phyloP scores from a whole-genome alignment of 2,329 filamentous ascomycete genomes.

The Alternaria conjuncta region DNA sequence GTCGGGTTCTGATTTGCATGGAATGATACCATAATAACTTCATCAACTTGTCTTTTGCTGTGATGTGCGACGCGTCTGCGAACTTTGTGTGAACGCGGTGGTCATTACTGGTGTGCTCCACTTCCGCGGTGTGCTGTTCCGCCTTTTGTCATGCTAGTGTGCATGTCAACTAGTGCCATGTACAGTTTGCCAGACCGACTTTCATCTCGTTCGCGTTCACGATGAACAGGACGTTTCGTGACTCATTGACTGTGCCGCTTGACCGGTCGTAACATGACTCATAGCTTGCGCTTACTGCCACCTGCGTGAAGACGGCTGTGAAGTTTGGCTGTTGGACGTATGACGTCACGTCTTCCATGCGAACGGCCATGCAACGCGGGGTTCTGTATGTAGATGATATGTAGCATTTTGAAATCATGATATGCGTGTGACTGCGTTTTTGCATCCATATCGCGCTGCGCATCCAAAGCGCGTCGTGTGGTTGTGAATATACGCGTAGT shows the following conservation, averaged over 20 bases:
- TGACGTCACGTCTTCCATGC: not conserved
- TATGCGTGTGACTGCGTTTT: fast-evolving
- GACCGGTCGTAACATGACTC: not conserved
- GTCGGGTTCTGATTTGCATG: slow-evolving; percentile 34
- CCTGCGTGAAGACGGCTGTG: not conserved
- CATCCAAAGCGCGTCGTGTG: not conserved
- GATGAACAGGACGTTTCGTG: not conserved
- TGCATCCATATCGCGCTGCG: too few species aligned
- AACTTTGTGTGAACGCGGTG: not conserved
- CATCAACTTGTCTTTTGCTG: not conserved
- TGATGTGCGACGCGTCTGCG: slow-evolving; percentile 11
- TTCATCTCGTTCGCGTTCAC: not conserved
- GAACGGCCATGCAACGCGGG: not conserved
- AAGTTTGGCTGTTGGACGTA: not conserved
- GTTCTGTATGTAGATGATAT: fast-evolving
- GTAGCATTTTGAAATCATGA: too few species aligned
- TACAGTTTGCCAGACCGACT: not conserved
- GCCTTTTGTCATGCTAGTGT: not conserved
- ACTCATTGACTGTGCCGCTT: not conserved
- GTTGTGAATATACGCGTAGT: not conserved
- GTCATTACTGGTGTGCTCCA: not conserved
- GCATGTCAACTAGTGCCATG: not conserved
- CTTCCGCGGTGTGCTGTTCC: not conserved
- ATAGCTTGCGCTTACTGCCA: not conserved
- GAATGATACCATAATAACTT: slow-evolving; percentile 46